Conservation (phyloP, 2,329 filamentous ascomycete species). For the Daldinia sp. region DNA sequence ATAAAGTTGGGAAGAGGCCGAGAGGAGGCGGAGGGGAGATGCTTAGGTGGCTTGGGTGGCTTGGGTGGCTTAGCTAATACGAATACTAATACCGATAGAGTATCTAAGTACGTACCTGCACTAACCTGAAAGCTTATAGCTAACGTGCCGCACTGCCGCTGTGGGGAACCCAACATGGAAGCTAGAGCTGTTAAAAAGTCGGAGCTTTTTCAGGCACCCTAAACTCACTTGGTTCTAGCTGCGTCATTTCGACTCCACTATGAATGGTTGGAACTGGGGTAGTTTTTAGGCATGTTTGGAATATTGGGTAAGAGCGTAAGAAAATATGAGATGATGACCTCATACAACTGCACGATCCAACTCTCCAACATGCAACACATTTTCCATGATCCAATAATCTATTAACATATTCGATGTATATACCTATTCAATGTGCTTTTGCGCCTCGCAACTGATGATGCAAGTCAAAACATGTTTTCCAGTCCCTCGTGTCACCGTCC, state of each 20-base stretch:
- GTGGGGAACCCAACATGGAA: conserved; percentile 1
- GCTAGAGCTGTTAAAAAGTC: neutral
- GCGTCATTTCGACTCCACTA: conserved; percentile 25
- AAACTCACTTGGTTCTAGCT: conserved; percentile 19
- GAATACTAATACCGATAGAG: neutral
- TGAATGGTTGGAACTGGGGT: conserved; percentile 10
- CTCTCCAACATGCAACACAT: conserved; percentile 5
- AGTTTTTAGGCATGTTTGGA: conserved; percentile 3
- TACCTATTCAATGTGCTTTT: too few species aligned
- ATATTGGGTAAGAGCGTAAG: neutral
- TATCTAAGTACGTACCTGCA: neutral
- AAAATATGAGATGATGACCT: conserved; percentile 27
- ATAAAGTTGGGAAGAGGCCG: neutral
- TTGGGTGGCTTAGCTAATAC: too few species aligned
- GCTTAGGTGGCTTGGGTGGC: too few species aligned
- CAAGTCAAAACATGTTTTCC: conserved; percentile 26
- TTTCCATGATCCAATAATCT: too few species aligned
- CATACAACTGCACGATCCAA: conserved; percentile 22
- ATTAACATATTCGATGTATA: conserved; percentile 10
- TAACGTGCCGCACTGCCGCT: conserved; percentile 26
- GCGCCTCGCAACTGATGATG: conserved; percentile 23
- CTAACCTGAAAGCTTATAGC: neutral
- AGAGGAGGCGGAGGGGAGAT: too few species aligned
- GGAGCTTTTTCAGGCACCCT: conserved; percentile 29
- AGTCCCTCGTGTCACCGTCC: conserved; percentile 1